Evolutionary conservation across 805 yeast species (phyloP).

Genomic region (Candida quercuum): DNA sequence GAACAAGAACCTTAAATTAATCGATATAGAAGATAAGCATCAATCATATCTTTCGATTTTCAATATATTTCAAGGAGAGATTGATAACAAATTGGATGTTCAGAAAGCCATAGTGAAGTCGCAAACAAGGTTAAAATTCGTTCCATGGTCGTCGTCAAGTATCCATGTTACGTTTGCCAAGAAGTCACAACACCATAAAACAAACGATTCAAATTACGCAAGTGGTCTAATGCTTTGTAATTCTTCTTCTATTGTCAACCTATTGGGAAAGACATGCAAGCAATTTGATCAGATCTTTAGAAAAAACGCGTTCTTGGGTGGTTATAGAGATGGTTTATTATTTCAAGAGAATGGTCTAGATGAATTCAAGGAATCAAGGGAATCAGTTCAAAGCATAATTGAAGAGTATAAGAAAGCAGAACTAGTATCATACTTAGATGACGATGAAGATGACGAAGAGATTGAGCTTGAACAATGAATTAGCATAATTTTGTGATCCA

Average conservation of each 20-base stretch:
- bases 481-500: too few relatives aligned
- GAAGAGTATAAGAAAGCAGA: constrained; percentile 75
- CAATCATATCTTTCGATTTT: constrained; percentile 63
- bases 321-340: constrained; percentile 46
- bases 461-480: constrained; percentile 7
- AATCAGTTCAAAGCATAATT: constrained; percentile 68
- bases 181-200: constrained; percentile 51
- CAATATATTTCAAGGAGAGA: constrained; percentile 58
- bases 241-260: constrained; percentile 65
- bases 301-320: constrained; percentile 79
- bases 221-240: constrained; percentile 84
- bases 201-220: constrained; percentile 38
- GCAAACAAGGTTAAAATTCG: constrained; percentile 64
- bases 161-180: constrained; percentile 74
- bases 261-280: constrained; percentile 59
- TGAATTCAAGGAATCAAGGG: constrained; percentile 77
- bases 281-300: constrained; percentile 79
- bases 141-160: constrained; percentile 81
- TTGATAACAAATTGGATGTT: constrained; percentile 59
- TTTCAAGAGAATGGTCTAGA: constrained; percentile 32
- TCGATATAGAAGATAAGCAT: constrained; percentile 38
- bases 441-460: constrained; percentile 33
- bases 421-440: constrained; percentile 40
- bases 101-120: constrained; percentile 62
- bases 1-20: constrained; percentile 74